Evolutionary conservation across 371 early-diverging fungal species (phyloP), one percentile per base, ranked within the genome.

Genomic region (Zychaea mexicana): DNA sequence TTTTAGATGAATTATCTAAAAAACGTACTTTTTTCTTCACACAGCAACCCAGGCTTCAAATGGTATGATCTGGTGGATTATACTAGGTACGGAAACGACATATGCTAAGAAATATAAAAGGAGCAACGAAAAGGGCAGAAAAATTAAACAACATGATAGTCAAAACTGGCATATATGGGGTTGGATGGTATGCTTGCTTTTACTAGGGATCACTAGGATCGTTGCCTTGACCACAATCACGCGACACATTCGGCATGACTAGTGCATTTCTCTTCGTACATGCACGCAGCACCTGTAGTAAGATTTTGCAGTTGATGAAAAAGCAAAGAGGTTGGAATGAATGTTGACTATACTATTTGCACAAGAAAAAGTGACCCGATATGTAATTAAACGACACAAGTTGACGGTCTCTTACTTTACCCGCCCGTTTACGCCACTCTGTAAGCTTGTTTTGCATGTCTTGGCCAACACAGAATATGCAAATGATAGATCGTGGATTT

Each of bases 101-200:
- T 49, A 49, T n/a, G n/a, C n/a, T n/a, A n/a, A n/a, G n/a, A n/a
- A n/a, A n/a, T n/a, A n/a, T n/a, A n/a, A n/a, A n/a, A n/a, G n/a
- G n/a, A n/a, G n/a, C n/a, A n/a, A n/a, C n/a, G n/a, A n/a, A n/a
- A n/a, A n/a, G n/a, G n/a, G n/a, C n/a, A n/a, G n/a, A n/a, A n/a
- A n/a, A n/a, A n/a, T n/a, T n/a, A n/a, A n/a, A n/a, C n/a, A n/a
- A 31, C 4, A 26, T 30, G 21, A n/a, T 57, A 81, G 81, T 31
- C 66, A 70, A 30, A 72, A 74, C 19, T 71, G 71, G 78, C 82
- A 82, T 67, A 61, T 82, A 10, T 76, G 73, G 73, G 79, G 82
- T 19, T 82, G 82, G 82, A 47, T 78, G 19, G 69, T 65, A 2
- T 79, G 74, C 42, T 67, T 73, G 1, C 52, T 78, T 30, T 62